A percentile compares a stretch with the other conserved stretches of the same genome.
Evolutionary conservation across 1,284 basidiomycete species (phyloP).

Genomic region (Puccinia horiana): DNA sequence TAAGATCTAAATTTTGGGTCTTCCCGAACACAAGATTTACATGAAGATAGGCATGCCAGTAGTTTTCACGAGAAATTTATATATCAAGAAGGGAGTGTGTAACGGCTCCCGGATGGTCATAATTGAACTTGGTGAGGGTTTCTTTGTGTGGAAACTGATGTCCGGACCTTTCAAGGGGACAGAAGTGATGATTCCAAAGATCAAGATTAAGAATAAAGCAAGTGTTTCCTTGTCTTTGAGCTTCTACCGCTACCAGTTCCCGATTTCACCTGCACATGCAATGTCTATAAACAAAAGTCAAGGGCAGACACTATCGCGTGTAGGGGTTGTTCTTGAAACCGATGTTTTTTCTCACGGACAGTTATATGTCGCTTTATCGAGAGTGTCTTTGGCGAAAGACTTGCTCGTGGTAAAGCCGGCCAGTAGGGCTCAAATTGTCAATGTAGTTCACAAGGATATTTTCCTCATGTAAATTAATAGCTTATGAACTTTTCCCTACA

Average conservation of each 20-base stretch:
- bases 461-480: too few species aligned
- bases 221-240: neutral
- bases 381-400: too few species aligned
- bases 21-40: neutral
- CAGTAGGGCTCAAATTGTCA: too few species aligned
- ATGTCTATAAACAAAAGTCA: neutral
- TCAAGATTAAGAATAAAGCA: neutral
- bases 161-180: neutral
- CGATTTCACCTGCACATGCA: neutral
- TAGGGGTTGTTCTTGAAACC: neutral
- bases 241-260: neutral
- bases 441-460: too few species aligned
- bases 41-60: neutral
- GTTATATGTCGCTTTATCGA: too few species aligned
- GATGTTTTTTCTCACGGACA: constrained; percentile 11
- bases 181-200: neutral
- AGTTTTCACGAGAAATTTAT: neutral
- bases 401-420: too few species aligned
- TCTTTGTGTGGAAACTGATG: neutral
- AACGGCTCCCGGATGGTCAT: constrained; percentile 9
- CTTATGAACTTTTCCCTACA: too few species aligned
- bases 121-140: neutral
- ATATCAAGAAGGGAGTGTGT: neutral
- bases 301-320: neutral
- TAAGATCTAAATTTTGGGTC: neutral